Percentiles rank a stretch among this genome's conserved stretches.
Evolutionary conservation across 106 monocot genomes (phyloP).

Genomic region (Acorus gramineus): DNA sequence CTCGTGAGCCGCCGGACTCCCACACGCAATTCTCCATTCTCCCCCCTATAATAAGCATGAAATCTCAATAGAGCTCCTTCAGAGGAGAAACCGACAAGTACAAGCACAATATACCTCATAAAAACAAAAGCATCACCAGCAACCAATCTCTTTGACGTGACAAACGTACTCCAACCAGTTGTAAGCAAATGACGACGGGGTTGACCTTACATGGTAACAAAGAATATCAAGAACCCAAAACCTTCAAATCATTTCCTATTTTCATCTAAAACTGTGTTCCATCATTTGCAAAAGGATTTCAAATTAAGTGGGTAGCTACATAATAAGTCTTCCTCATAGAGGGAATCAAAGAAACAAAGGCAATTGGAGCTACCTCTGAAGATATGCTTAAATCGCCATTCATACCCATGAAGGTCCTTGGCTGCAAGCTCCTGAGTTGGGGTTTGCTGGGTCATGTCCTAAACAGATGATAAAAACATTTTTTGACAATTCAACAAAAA

Average conservation of each 20-base stretch:
- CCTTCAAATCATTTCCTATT: too few relatives aligned
- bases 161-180: conserved; percentile 44
- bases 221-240: too few relatives aligned
- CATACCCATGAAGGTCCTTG: conserved; percentile 46
- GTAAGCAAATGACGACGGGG: conserved; percentile 55
- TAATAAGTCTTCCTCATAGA: background rate
- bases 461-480: background rate
- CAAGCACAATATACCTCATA: conserved; percentile 15
- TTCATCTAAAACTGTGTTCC: too few relatives aligned
- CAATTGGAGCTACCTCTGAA: conserved; percentile 21
- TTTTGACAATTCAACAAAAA: background rate
- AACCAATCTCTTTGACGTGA: conserved; percentile 41
- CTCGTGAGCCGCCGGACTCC: conserved; percentile 30
- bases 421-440: conserved; percentile 45
- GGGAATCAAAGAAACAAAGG: background rate
- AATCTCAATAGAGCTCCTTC: background rate
- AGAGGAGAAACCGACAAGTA: background rate
- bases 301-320: too few relatives aligned
- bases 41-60: conserved; percentile 19
- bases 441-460: conserved; percentile 43
- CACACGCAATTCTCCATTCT: conserved; percentile 37
- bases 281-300: background rate
- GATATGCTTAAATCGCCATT: conserved; percentile 67
- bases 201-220: conserved; percentile 25
- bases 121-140: conserved; percentile 42